Base-by-base conservation (phyloP, 2,329 filamentous ascomycete genomes). In the Beauveria australis region DNA sequence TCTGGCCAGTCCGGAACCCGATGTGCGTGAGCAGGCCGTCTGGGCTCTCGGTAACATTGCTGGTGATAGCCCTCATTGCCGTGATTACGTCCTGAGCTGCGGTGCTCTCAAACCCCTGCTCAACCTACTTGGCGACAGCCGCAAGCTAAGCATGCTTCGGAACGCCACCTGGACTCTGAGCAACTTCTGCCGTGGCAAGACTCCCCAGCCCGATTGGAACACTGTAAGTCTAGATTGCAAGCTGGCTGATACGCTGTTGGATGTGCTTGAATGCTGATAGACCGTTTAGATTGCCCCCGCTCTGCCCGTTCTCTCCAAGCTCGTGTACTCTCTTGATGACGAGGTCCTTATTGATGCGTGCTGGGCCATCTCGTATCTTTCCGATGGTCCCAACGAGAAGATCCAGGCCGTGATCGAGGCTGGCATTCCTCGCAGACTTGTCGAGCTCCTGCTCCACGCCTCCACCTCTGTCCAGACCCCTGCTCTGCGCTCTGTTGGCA, bases 121-220 rank as follows among this genome's bases (percentile, higher is more conserved):
- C 61, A 85, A 86, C 71, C 84, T 99, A 49, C 86, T 99, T 61
- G 93, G 93, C 59, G 94, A 99, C 76, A 97, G 94, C 80, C 92
- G 94, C 71, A 99, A 99, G 83, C 81, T 99, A 62, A 97, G 92
- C 83, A 99, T 99, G 94, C 87, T 99, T 57, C 86, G 94, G 68
- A 99, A 99, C 74, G 94, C 94, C 41, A 99, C 94, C 26, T 99
- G 94, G 94, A 99, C 94, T 49, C 81, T 99, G 61, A 97, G 94
- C 84, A 99, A 99, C 82, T 99, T 99, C 80, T 99, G 94, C 81
- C 91, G 94, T 81, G 94, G 94, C 78, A 99, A 99, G 85, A 97
- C 93, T 9, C 94, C 94, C 56, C 94, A 99, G 79, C 94, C 94
- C 52, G 94, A 99, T 74, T 99, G 94, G 94, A 86, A 87, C 72